Base-by-base conservation (phyloP, 805 yeast species). In the Sugiyamaella boreocaroliniensis region DNA sequence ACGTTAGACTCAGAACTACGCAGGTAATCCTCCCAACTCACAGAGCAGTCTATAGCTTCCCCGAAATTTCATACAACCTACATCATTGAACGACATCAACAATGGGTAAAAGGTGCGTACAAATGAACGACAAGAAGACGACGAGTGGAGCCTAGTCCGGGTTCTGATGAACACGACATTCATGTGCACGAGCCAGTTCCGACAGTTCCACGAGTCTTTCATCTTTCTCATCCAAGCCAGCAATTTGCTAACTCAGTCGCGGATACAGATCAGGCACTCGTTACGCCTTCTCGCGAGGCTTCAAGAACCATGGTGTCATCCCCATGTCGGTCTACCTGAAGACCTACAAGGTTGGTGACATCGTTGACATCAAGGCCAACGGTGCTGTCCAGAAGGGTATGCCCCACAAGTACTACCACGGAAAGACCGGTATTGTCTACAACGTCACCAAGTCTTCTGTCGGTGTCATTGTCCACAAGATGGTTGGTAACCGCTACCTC, bases 181-280 rank as follows among this genome's bases (percentile, higher is more conserved):
- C 6, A 22, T 22, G 26, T 22, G 6, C 6, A 22, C 26, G 26
- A 22, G 26, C 26, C 26, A 22, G 26, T 22, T 22, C 26, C 26
- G 26, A 22, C 26, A 22, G 26, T 22, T 22, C 26, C 26, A 22
- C 26, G 26, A 22, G 26, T 22, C 26, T 22, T 22, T 47, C 16
- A 4, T 47, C 16, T 47, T 37, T 20, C 16, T n/a, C n/a, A n/a
- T n/a, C n/a, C n/a, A n/a, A 19, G n/a, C 15, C 48, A 32, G n/a
- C 37, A 44, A 54, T 11, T 9, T 42, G 40, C 51, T 48, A 48
- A 48, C 51, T 5, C 26, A 54, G 89, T 78, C 97, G 89, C 82
- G 99, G 99, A 86, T 90, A 89, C 85, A 90, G 99, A 90, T 89
- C 97, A 71, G 93, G 99, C 82, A 92, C 99, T 81, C 96, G 99